Conservation (phyloP, 768 basidiomycete species). For the Boletus subparvulus region DNA sequence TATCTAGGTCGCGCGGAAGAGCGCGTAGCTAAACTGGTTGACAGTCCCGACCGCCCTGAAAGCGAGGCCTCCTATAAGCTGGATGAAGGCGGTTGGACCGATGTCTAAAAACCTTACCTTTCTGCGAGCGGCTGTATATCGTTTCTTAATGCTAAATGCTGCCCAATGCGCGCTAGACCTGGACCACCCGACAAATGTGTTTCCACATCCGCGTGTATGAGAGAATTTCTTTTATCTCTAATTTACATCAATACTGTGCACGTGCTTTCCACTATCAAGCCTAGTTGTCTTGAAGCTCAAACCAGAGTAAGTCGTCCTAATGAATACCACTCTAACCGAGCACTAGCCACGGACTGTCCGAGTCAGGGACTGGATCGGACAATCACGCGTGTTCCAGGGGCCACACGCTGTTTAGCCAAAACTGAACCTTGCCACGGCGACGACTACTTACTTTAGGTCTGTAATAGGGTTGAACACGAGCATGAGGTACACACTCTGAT, state of each 20-base stretch:
- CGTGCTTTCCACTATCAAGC: background rate
- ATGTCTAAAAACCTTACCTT: constrained; percentile 51
- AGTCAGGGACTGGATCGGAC: too few relatives aligned
- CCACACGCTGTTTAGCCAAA: background rate
- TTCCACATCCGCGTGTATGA: background rate
- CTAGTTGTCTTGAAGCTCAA: background rate
- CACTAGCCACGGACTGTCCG: too few relatives aligned
- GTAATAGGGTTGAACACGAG: background rate
- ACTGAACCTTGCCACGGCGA: background rate
- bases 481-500: background rate
- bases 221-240: background rate
- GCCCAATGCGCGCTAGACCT: background rate
- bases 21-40: constrained; percentile 86
- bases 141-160: background rate
- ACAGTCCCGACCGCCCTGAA: constrained; percentile 86
- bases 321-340: background rate
- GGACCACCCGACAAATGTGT: background rate
- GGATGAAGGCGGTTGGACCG: constrained; percentile 88
- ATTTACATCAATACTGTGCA: background rate
- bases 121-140: background rate
- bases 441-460: background rate
- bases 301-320: background rate
- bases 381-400: too few relatives aligned
- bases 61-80: constrained; percentile 91
- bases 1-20: constrained; percentile 79